Conservation (phyloP, 768 basidiomycete genomes). For the Leucocoprinus birnbaumii region DNA sequence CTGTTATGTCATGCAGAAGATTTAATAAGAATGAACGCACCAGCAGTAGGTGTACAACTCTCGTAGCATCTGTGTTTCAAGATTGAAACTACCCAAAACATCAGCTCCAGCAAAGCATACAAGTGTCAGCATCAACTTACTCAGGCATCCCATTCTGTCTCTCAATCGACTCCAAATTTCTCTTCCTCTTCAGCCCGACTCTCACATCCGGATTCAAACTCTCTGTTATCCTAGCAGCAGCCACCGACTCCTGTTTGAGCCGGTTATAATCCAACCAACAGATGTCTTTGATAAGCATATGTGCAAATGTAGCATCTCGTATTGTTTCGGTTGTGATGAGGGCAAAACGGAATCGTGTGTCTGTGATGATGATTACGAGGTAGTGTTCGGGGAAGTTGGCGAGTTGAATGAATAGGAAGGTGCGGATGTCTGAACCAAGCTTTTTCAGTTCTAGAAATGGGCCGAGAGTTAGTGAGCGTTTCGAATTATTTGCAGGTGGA, state of each 20-base stretch:
- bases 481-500: background rate
- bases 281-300: slow-evolving; percentile 72
- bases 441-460: slow-evolving; percentile 58
- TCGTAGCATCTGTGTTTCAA: slow-evolving; percentile 70
- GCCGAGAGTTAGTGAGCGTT: slow-evolving; percentile 1
- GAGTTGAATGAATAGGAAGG: slow-evolving; percentile 73
- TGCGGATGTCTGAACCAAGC: slow-evolving; percentile 61
- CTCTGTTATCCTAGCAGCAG: slow-evolving; percentile 7
- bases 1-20: background rate
- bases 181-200: slow-evolving; percentile 23
- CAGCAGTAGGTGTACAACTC: slow-evolving; percentile 89
- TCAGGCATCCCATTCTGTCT: slow-evolving; percentile 11
- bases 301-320: slow-evolving; percentile 51
- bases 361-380: slow-evolving; percentile 79
- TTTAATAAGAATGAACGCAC: slow-evolving; percentile 33
- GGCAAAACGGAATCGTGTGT: slow-evolving; percentile 78
- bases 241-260: slow-evolving; percentile 49
- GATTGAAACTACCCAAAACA: slow-evolving; percentile 45
- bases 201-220: slow-evolving; percentile 5
- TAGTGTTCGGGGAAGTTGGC: slow-evolving; percentile 77
- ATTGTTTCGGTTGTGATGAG: slow-evolving; percentile 66
- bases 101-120: background rate
- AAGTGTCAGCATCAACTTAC: slow-evolving; percentile 14
- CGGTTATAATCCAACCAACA: slow-evolving; percentile 73
- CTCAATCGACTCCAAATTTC: slow-evolving; percentile 13